A percentile compares a stretch with the other conserved stretches of the same genome.
phyloP scores from a whole-genome alignment of 805 yeast species.

The Torulaspora microellipsoides region DNA sequence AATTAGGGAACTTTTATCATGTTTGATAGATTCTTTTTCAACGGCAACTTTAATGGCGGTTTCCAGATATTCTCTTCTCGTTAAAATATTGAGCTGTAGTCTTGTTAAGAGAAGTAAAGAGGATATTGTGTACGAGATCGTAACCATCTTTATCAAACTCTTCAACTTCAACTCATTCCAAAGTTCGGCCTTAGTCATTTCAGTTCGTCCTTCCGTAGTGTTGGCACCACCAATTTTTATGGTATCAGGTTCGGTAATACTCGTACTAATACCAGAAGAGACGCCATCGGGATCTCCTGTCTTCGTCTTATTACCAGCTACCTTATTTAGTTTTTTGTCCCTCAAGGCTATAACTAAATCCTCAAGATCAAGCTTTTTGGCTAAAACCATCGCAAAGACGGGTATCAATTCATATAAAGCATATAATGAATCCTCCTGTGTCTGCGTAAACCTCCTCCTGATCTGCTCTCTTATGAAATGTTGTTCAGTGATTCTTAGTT shows the following conservation, averaged over 20 bases:
- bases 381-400: conserved; percentile 47
- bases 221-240: conserved; percentile 10
- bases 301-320: conserved; percentile 3
- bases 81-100: conserved; percentile 80
- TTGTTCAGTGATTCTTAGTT: conserved; percentile 50
- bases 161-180: conserved; percentile 80
- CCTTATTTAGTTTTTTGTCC: conserved; percentile 19
- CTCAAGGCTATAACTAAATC: conserved; percentile 25
- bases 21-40: conserved; percentile 19
- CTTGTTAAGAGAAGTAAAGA: conserved; percentile 73
- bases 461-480: conserved; percentile 62
- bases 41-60: conserved; percentile 66
- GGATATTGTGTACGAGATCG: conserved; percentile 64
- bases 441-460: conserved; percentile 79
- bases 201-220: conserved; percentile 6
- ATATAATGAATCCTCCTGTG: conserved; percentile 83
- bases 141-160: conserved; percentile 67
- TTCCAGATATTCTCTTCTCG: conserved; percentile 79
- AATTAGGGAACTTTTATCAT: conserved; percentile 9
- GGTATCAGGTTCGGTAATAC: conserved; percentile 14
- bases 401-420: conserved; percentile 82
- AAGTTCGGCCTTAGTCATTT: conserved; percentile 56
- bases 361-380: conserved; percentile 27
- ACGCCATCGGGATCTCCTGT: conserved; percentile 13
- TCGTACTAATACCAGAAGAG: conserved; percentile 21